Evolutionary conservation across 352 stramenopile genomes (phyloP).

Genomic region (Globisporangium recalcitrans): DNA sequence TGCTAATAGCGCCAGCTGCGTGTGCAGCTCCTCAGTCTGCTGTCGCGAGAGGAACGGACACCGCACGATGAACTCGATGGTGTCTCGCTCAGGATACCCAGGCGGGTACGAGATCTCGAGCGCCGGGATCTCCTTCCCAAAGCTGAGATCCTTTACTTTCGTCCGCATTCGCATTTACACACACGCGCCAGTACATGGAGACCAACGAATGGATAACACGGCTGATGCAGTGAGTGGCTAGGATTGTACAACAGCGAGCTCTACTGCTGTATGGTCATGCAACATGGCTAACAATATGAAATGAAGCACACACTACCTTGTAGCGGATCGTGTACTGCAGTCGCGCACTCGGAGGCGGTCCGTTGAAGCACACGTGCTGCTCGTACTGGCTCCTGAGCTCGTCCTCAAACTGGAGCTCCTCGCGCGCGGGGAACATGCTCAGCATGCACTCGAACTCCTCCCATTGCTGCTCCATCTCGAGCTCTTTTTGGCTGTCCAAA

Average conservation of each 20-base stretch:
- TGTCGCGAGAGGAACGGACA: slow-evolving; percentile 42
- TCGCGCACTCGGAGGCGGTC: slow-evolving; percentile 8
- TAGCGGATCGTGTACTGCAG: slow-evolving; percentile 48
- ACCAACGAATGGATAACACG: neutral
- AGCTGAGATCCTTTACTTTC: slow-evolving; percentile 8
- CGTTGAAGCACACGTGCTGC: slow-evolving; percentile 8
- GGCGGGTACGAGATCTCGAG: slow-evolving; percentile 44
- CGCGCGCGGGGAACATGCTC: slow-evolving; percentile 55
- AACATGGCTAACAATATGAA: too few relatives aligned
- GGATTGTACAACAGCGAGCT: neutral
- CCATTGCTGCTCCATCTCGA: slow-evolving; percentile 30
- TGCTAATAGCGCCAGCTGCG: slow-evolving; percentile 28
- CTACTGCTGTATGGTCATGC: too few relatives aligned
- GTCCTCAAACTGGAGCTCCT: slow-evolving; percentile 42
- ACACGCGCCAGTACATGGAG: neutral
- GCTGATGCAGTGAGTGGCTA: neutral
- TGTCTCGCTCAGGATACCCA: slow-evolving; percentile 28
- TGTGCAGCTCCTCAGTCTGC: slow-evolving; percentile 35
- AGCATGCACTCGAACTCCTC: slow-evolving; percentile 75
- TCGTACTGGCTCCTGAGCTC: slow-evolving; percentile 25
- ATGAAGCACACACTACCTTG: slow-evolving; percentile 24
- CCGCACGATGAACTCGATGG: slow-evolving; percentile 37
- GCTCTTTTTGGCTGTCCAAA: neutral
- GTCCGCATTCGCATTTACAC: neutral
- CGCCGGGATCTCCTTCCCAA: slow-evolving; percentile 24